These are phyloP conservation scores for Huntiella bhutanensis DNA, from an alignment of 2,329 filamentous ascomycete genomes.

Conservation along the genomic window DNA sequence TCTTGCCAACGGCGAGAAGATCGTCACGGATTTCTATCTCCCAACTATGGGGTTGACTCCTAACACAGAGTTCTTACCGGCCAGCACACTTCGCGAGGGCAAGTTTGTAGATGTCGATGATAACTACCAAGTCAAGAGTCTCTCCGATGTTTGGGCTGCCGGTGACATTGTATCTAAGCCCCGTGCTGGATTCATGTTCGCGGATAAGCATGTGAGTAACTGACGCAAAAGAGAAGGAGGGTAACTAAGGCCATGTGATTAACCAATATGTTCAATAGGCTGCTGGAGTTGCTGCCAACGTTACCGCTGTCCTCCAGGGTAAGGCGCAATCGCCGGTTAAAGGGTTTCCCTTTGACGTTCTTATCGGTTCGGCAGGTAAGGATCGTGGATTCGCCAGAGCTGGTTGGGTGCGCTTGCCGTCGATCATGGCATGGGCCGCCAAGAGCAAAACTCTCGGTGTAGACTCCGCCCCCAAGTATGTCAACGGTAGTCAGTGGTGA, in stretches of 20 bases:
- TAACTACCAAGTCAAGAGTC: slow-evolving; percentile 26
- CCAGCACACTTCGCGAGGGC: slow-evolving; percentile 23
- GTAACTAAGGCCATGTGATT: not conserved
- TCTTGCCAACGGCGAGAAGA: slow-evolving; percentile 26
- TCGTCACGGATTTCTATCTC: slow-evolving; percentile 36
- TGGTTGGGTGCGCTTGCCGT: slow-evolving; percentile 29
- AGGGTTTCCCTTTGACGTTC: slow-evolving; percentile 28
- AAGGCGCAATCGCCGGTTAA: slow-evolving; percentile 27
- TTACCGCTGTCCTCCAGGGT: slow-evolving; percentile 27
- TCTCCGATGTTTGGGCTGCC: slow-evolving; percentile 30
- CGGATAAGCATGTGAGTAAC: slow-evolving; percentile 32
- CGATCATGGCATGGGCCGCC: slow-evolving; percentile 28
- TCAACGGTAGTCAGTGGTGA: slow-evolving; percentile 30
- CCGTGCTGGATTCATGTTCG: slow-evolving; percentile 38
- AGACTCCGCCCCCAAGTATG: slow-evolving; percentile 26
- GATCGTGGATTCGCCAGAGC: slow-evolving; percentile 30
- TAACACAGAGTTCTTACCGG: slow-evolving; percentile 34
- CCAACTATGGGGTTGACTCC: slow-evolving; percentile 35
- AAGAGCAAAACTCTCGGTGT: slow-evolving; percentile 33
- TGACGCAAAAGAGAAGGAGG: not conserved
- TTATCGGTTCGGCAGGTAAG: slow-evolving; percentile 31
- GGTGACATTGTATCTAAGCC: slow-evolving; percentile 34
- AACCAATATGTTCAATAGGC: slow-evolving; percentile 18
- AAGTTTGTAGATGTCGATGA: slow-evolving; percentile 32
- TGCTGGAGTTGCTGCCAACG: slow-evolving; percentile 32